Evolutionary conservation across 1,284 basidiomycete genomes (phyloP), one percentile per base, ranked within the genome.

Genomic region (Thecaphora thlaspeos): DNA sequence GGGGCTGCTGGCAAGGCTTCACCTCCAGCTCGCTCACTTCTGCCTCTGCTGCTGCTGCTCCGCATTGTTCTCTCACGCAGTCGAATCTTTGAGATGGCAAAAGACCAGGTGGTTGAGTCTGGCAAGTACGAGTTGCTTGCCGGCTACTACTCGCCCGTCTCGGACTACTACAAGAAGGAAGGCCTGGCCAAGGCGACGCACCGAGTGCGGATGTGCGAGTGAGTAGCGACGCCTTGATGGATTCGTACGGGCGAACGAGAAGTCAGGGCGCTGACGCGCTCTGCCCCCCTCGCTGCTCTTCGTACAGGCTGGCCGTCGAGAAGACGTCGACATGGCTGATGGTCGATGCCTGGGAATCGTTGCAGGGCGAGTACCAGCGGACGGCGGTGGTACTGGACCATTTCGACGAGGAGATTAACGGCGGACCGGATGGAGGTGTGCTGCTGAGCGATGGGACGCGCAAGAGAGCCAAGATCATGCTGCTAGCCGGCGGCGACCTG

Each of bases 71-170:
- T 87, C 18, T 7, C 40, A 26, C 43, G 88, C 74, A 86, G 90
- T 36, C 88, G 92, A 54, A 95, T 96, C 90, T 96, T 95, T 79
- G 92, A 95, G 79, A 95, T 96, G 92, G 92, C 92, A 52, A 90
- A 88, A 80, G 92, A 96, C 81, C 92, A 91, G 73, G 86, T 91
- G 54, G 84, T 91, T 48, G 92, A 95, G 76, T 90, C 89, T 71
- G 91, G 90, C 60, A 85, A 91, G 65, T 94, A 90, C 75, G 92
- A 95, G 81, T 87, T 96, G 70, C 84, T 95, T 70, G 92, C 89
- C 21, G 91, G 90, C 1, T 95, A 95, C 81, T 87, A 95, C 73
- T 92, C 90, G 73, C 92, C 92, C 34, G 92, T 96, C 8, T 73
- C 71, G 3, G 75, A 77, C 51, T 70, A 75, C 45, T 77, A 77